Evolutionary conservation across 2,329 filamentous ascomycete genomes (phyloP), one percentile per base, ranked within the genome.

Genomic region (Coniella vitis): DNA sequence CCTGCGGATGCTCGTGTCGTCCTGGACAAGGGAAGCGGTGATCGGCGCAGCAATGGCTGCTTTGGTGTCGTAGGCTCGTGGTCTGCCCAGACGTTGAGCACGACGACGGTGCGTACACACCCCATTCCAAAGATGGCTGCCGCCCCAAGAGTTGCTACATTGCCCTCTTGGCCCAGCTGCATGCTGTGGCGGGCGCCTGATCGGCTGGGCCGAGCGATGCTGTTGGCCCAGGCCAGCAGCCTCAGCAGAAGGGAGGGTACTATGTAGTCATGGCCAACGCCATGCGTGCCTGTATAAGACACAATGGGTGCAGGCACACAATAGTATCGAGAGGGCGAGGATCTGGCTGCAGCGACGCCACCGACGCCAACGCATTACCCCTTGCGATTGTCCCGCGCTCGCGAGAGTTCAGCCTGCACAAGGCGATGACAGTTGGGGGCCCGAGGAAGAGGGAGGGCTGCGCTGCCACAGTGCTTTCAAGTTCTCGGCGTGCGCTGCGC

Each of bases 141-240:
- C 39, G 19, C 31, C 25, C 21, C 31, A 16, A 32, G 16, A 7
- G 29, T 10, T 19, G 12, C 29, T 21, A 31, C 31, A 14, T 17
- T 44, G 34, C 22, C 31, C 19, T 21, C 25, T 25, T 35, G 20
- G 16, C 21, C 10, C 36, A 34, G 34, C 29, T 42, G 31, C 47
- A 47, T 47, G 7, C 41, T 8, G 42, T 46, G 42, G 38, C 34
- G 38, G 29, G 17, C 25, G 31, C 13, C 25, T 21, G 29, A 39
- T 40, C 35, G 38, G 45, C 36, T 41, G 43, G 39, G 43, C 47
- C 42, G 39, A 25, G 16, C 38, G 39, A 38, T 47, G 12, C 43
- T 29, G 51, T 41, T 47, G 51, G 47, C 37, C 32, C 19, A 31
- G 40, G 47, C 39, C 39, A 40, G 34, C 44, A 49, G 51, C 51